Evolutionary conservation across 352 stramenopile species (phyloP), one percentile per base, ranked within the genome.

Genomic region (Globisporangium irregulare): DNA sequence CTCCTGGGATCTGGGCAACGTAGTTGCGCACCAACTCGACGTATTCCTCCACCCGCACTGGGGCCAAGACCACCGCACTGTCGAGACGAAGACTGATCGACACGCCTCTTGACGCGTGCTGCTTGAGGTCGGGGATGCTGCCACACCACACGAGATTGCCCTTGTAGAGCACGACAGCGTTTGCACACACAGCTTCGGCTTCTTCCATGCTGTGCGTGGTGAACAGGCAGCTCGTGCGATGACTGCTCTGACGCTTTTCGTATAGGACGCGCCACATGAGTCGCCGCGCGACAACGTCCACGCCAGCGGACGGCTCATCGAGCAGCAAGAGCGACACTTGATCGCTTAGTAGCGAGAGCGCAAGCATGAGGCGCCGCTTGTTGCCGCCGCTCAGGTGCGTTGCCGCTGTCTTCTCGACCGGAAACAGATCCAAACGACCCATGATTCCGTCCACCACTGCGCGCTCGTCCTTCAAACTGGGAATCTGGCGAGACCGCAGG

Each of bases 171-270:
- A 95, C 84, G 20, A 95, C 76, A 1, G 87, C 87, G 54, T 93
- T 93, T 4, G 85, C 86, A 60, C 87, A 95, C 55, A 95, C 87
- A 5, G 87, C 85, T 36, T 95, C 87, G 3, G 87, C 85, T 57
- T 95, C 87, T 62, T 95, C 87, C 84, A 95, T 93, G 41, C 87
- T 93, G 68, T 95, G 87, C 4, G 87, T 95, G 29, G 87, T 95
- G 59, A 95, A 95, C 62, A 95, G 64, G 25, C 87, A 95, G 67
- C 82, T 89, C 54, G 78, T 79, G 18, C 78, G 69, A 34, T 74
- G 72, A 14, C 75, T 68, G 25, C 73, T 80, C 54, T 84, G 68
- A 0, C 76, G 80, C 55, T 90, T 91, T 9, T 86, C 78, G 59
- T 91, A 68, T 29, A 95, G 64, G 20, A 93, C 78, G 12, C 84